These are phyloP conservation scores for Penicillium sp. DNA, from an alignment of 2,329 filamentous ascomycete genomes.

Conservation along the genomic window DNA sequence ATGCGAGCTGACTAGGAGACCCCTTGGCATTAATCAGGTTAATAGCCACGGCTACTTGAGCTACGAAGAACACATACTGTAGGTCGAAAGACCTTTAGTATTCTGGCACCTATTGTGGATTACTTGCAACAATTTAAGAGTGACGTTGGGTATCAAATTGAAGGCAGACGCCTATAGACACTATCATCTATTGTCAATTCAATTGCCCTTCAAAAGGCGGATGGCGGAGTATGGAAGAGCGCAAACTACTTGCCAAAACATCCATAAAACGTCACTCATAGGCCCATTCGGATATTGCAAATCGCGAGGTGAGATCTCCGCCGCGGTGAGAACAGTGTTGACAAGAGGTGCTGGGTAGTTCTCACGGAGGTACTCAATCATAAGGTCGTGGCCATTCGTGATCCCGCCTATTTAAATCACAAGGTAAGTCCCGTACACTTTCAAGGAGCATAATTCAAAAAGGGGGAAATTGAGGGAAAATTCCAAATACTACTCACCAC, in stretches of 20 bases:
- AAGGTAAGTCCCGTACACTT: not conserved
- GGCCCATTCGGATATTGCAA: constrained; percentile 25
- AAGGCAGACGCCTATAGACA: not conserved
- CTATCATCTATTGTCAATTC: not conserved
- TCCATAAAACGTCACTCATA: constrained; percentile 7
- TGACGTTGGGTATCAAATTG: not conserved
- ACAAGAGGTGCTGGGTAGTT: constrained; percentile 27
- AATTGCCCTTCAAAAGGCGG: not conserved
- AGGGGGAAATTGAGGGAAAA: not conserved
- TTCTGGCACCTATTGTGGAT: no score
- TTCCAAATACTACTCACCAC: constrained; percentile 11
- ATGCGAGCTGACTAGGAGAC: not conserved
- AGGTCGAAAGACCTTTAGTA: no score
- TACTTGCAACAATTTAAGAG: not conserved
- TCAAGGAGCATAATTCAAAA: not conserved
- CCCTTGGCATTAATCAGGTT: no score
- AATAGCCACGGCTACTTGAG: no score
- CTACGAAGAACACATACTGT: no score
- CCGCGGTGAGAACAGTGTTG: constrained; percentile 34
- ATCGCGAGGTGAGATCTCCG: constrained; percentile 32
- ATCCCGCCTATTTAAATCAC: constrained; percentile 20
- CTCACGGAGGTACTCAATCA: constrained; percentile 22
- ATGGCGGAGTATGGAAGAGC: constrained; percentile 14
- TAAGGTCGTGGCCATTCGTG: constrained; percentile 29
- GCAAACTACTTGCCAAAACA: constrained; percentile 20